phyloP scores from a whole-genome alignment of 768 basidiomycete genomes.

The Daedalea quercina region DNA sequence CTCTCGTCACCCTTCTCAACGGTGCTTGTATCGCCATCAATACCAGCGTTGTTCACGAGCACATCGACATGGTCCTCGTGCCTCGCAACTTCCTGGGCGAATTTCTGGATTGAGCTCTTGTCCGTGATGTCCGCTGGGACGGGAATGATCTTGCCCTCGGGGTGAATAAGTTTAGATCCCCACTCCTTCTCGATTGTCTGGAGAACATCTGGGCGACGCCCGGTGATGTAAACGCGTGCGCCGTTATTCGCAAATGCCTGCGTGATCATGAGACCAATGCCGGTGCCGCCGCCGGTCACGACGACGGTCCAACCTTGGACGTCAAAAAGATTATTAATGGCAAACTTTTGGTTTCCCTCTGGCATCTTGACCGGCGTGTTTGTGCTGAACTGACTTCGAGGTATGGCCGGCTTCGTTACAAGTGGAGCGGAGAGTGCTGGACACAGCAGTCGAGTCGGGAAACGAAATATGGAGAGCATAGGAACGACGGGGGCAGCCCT shows the following conservation, averaged over 20 bases:
- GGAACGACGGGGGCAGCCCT: background rate
- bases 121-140: conserved; percentile 21
- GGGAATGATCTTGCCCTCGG: conserved; percentile 24
- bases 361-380: conserved; percentile 2
- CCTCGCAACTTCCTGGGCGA: conserved; percentile 18
- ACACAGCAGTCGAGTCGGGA: background rate
- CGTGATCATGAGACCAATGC: conserved; percentile 39
- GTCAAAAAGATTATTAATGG: conserved; percentile 19
- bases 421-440: background rate
- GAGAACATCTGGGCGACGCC: conserved; percentile 28
- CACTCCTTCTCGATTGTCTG: conserved; percentile 21
- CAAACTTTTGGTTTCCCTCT: conserved; percentile 15
- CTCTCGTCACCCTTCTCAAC: conserved; percentile 24
- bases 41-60: conserved; percentile 29
- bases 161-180: conserved; percentile 21
- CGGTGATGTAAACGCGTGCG: conserved; percentile 35
- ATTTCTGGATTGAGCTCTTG: conserved; percentile 21
- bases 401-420: background rate
- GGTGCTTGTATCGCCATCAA: conserved; percentile 15
- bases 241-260: conserved; percentile 35
- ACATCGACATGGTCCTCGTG: conserved; percentile 26
- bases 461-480: background rate
- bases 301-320: conserved; percentile 24
- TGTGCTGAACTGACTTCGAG: background rate
- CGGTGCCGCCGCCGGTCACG: conserved; percentile 26